Conservation (phyloP, 1,284 basidiomycete species). For the Sporisorium iseilematis-ciliati region DNA sequence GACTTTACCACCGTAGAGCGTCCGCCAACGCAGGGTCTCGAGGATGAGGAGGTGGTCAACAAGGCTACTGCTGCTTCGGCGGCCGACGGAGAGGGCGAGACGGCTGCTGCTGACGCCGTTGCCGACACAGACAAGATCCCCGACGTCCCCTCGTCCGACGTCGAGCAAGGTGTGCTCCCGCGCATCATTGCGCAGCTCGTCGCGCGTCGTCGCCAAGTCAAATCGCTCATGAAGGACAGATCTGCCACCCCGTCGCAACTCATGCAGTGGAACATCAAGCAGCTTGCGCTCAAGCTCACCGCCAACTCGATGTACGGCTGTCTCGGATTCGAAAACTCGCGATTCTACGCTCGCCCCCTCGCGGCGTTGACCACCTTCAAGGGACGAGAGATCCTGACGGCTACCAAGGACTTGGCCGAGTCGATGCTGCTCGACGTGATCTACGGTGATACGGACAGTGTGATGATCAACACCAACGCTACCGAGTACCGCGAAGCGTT, state of each 20-base stretch:
- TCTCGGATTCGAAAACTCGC: constrained; percentile 95
- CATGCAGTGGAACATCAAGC: constrained; percentile 94
- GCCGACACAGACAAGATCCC: constrained; percentile 78
- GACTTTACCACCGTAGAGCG: constrained; percentile 96
- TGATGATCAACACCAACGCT: constrained; percentile 97
- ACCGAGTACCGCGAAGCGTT: constrained; percentile 87
- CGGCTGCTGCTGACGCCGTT: constrained; percentile 20
- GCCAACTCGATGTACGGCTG: constrained; percentile 99
- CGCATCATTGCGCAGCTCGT: constrained; percentile 95
- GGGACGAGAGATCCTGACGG: constrained; percentile 95
- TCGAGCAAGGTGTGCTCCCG: constrained; percentile 88
- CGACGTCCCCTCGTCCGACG: constrained; percentile 82
- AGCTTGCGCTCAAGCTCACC: constrained; percentile 95
- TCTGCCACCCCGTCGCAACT: constrained; percentile 80
- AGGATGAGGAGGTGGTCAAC: constrained; percentile 20
- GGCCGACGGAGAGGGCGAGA: constrained; percentile 19
- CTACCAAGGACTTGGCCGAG: constrained; percentile 92
- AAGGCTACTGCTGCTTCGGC: constrained; percentile 8
- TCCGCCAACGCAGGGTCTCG: constrained; percentile 72
- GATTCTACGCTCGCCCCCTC: constrained; percentile 96
- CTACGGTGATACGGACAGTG: constrained; percentile 98
- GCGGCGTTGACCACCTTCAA: constrained; percentile 98
- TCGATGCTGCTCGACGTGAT: constrained; percentile 91
- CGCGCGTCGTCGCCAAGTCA: constrained; percentile 87
- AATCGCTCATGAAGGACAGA: constrained; percentile 93